Conservation (phyloP, 306 rosid species). For the Rosa persica region DNA sequence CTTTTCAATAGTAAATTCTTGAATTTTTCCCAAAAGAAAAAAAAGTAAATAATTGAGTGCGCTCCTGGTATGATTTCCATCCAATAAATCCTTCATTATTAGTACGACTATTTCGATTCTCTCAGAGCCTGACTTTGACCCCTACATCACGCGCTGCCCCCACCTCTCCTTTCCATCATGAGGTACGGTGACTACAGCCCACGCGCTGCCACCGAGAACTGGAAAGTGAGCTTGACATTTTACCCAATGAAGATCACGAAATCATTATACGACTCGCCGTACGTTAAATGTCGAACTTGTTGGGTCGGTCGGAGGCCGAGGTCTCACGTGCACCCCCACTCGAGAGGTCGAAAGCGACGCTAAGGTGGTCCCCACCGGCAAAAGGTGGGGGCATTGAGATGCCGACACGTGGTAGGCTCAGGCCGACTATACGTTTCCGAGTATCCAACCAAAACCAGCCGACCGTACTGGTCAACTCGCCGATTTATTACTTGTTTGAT, state of each 20-base stretch:
- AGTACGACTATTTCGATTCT: conserved; percentile 11
- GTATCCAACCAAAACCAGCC: conserved; percentile 38
- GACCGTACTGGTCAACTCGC: conserved; percentile 12
- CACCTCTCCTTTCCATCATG: conserved; percentile 2
- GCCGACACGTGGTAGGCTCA: conserved; percentile 16
- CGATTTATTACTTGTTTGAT: neutral
- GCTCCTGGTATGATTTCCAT: conserved; percentile 20
- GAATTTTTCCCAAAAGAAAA: neutral
- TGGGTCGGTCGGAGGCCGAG: conserved; percentile 34
- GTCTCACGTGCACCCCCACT: conserved; percentile 25
- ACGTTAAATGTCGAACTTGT: conserved; percentile 33
- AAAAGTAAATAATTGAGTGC: conserved; percentile 15
- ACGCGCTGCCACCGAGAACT: neutral
- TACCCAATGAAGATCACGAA: neutral
- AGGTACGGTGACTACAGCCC: neutral
- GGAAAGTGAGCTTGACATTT: neutral
- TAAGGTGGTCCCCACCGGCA: neutral
- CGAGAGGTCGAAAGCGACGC: neutral
- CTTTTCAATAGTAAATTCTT: no score
- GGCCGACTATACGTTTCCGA: conserved; percentile 24
- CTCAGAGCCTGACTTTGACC: conserved; percentile 20
- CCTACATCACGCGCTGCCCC: neutral
- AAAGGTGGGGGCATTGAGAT: neutral
- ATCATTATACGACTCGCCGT: conserved; percentile 8
- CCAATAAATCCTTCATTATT: conserved; percentile 23